Conservation (phyloP, 768 basidiomycete species). For the Phanerochaete carnosa region DNA sequence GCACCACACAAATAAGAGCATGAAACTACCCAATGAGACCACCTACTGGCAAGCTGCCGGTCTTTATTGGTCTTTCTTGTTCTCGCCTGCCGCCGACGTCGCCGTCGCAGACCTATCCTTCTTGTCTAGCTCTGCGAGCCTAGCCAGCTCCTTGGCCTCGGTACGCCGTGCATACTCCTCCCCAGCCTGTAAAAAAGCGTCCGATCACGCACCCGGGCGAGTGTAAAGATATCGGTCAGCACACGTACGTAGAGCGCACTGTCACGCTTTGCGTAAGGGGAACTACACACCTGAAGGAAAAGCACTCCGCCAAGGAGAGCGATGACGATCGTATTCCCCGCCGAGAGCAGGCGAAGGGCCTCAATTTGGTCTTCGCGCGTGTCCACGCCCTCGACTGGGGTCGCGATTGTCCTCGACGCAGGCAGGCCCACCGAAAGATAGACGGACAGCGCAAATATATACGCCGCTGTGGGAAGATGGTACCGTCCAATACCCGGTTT, state of each 20-base stretch:
- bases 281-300: slow-evolving; percentile 60
- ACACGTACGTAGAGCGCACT: neutral
- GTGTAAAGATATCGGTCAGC: neutral
- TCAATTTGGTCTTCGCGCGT: slow-evolving; percentile 66
- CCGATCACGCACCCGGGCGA: slow-evolving; percentile 1
- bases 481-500: neutral
- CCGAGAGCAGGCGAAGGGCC: slow-evolving; percentile 77
- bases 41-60: neutral
- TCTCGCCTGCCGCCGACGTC: slow-evolving; percentile 15
- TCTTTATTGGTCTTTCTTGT: slow-evolving; percentile 26
- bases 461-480: slow-evolving; percentile 48
- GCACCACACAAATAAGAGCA: neutral
- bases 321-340: slow-evolving; percentile 84
- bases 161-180: slow-evolving; percentile 44
- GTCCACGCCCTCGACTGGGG: slow-evolving; percentile 49
- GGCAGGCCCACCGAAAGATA: slow-evolving; percentile 85
- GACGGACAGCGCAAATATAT: slow-evolving; percentile 71
- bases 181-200: slow-evolving; percentile 33
- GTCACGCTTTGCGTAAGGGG: neutral
- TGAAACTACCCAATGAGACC: neutral
- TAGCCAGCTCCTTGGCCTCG: slow-evolving; percentile 38
- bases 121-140: slow-evolving; percentile 19
- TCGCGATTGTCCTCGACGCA: slow-evolving; percentile 70
- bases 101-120: slow-evolving; percentile 8
- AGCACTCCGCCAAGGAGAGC: slow-evolving; percentile 64